These are phyloP conservation scores for Saccharomyces hybrid DNA, from an alignment of 1,139 yeast genomes.

Conservation along the genomic window DNA sequence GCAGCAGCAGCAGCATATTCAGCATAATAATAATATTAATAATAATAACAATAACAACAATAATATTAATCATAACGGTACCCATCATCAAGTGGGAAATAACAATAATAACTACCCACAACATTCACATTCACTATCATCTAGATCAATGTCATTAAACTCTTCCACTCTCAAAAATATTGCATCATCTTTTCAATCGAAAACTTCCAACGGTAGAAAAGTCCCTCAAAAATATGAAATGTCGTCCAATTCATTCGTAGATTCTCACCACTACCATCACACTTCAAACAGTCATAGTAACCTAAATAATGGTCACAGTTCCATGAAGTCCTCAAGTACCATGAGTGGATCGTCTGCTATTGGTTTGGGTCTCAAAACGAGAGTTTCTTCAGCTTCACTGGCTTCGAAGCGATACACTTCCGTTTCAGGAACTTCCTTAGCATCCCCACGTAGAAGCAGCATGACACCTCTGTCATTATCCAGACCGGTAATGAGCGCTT, in stretches of 20 bases:
- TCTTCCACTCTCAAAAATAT: slow-evolving; percentile 30
- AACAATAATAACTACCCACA: neutral
- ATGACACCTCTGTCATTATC: slow-evolving; percentile 19
- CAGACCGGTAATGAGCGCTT: slow-evolving; percentile 24
- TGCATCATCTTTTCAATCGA: slow-evolving; percentile 29
- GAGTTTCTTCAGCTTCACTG: slow-evolving; percentile 17
- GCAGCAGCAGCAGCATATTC: slow-evolving; percentile 15
- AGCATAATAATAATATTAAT: slow-evolving; percentile 8
- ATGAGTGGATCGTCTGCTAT: slow-evolving; percentile 7
- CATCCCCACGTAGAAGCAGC: slow-evolving; percentile 6
- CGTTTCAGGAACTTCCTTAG: slow-evolving; percentile 31
- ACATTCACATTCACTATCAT: slow-evolving; percentile 10
- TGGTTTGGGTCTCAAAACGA: slow-evolving; percentile 33
- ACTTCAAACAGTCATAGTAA: neutral
- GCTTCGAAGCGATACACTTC: slow-evolving; percentile 23
- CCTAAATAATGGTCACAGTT: neutral
- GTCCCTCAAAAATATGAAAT: slow-evolving; percentile 39
- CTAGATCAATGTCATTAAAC: slow-evolving; percentile 33
- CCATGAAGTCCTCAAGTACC: neutral
- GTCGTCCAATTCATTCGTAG: slow-evolving; percentile 17
- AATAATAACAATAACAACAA: slow-evolving; percentile 11
- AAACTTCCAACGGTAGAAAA: slow-evolving; percentile 36
- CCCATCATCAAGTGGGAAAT: neutral
- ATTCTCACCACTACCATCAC: neutral
- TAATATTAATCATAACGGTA: slow-evolving; percentile 7